Evolutionary conservation across 108 stramenopile species (phyloP), one percentile per base, ranked within the genome.

Genomic region (Seminavis robusta): DNA sequence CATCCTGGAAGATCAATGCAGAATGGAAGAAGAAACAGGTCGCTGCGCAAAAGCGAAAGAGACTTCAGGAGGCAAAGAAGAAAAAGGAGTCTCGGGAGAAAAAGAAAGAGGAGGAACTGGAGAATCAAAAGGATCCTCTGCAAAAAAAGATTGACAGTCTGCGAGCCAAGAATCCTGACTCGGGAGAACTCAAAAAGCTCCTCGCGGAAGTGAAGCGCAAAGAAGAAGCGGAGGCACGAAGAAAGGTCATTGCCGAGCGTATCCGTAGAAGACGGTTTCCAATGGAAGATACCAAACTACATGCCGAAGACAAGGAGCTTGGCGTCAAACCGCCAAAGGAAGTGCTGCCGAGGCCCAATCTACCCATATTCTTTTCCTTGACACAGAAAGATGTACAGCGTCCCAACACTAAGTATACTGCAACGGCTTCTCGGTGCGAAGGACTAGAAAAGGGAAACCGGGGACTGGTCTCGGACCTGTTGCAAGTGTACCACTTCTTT

Each of bases 401-500:
- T n/a, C n/a, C n/a, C n/a, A n/a, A n/a, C n/a, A n/a, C n/a, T n/a
- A n/a, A n/a, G n/a, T n/a, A n/a, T n/a, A n/a, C n/a, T n/a, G n/a
- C n/a, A n/a, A 29, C 13, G n/a, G 32, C 58, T 11, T 31, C 37
- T 50, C 42, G 47, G 54, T 25, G 21, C n/a, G 67, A 60, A 7
- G 40, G 24, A 3, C 31, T 54, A 31, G 59, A 46, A 6, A 28
- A 26, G 9, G 67, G 60, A 10, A 60, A 54, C 47, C 56, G 69
- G 29, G 81, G 81, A 21, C 59, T 83, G 10, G 71, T 79, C 33
- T 58, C 77, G 19, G 86, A 92, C 59, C 52, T 83, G 4, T 55
- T 92, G 27, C 78, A 82, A 17, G 72, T 88, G 7, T 92, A 79
- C 47, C 84, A 88, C 56, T 92, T 92, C 55, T 88, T 92, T 50